These are phyloP conservation scores for Rheum nobile DNA, from an alignment of 148 eudicot genomes.

Conservation along the genomic window DNA sequence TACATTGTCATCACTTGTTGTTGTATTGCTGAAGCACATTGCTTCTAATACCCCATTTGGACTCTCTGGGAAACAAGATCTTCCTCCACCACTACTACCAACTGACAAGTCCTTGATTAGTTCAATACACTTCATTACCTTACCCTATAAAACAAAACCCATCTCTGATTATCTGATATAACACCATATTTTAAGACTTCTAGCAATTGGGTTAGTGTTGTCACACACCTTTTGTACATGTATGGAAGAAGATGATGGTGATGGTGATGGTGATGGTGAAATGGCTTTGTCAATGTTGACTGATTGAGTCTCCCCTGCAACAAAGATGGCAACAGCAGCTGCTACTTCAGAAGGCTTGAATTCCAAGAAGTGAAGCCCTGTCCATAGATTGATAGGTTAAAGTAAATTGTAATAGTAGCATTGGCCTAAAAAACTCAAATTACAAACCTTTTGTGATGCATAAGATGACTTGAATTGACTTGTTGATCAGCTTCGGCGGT, in stretches of 20 bases:
- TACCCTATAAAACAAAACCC: conserved; percentile 29
- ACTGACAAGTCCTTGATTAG: conserved; percentile 29
- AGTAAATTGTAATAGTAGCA: neutral
- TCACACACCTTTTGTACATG: conserved; percentile 17
- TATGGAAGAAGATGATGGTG: conserved; percentile 14
- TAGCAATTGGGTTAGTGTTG: neutral
- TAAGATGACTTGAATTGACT: conserved; percentile 51
- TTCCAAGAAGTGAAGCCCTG: conserved; percentile 80
- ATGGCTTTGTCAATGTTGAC: conserved; percentile 29
- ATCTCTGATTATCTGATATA: neutral
- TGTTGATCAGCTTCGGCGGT: conserved; percentile 25
- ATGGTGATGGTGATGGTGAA: conserved; percentile 11
- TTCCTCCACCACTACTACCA: conserved; percentile 6
- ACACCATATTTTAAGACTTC: neutral
- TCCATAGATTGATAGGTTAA: conserved; percentile 14
- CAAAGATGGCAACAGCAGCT: conserved; percentile 52
- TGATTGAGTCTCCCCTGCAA: conserved; percentile 32
- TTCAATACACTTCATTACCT: conserved; percentile 42
- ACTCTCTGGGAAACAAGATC: conserved; percentile 26
- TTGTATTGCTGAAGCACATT: conserved; percentile 42
- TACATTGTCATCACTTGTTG: conserved; percentile 21
- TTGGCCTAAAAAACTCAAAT: neutral
- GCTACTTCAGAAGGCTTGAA: conserved; percentile 70
- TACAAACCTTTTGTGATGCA: conserved; percentile 49
- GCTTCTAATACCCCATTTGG: conserved; percentile 70